phyloP scores from a whole-genome alignment of 306 rosid genomes.

The Urtica urens region DNA sequence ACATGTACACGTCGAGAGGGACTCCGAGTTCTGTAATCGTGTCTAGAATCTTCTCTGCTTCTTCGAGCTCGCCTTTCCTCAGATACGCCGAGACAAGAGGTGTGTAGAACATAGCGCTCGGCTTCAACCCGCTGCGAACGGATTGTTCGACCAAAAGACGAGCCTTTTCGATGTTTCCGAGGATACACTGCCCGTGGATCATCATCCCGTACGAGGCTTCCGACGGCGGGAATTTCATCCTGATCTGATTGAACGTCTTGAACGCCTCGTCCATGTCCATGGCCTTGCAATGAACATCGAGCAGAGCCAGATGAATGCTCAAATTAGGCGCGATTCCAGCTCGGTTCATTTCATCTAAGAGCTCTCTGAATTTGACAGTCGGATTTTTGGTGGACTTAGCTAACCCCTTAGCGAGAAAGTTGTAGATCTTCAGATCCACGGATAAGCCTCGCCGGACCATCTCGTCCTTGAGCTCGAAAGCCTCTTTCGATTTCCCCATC shows the following conservation, averaged over 20 bases:
- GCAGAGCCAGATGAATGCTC: constrained; percentile 18
- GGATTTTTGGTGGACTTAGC: constrained; percentile 22
- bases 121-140: constrained; percentile 24
- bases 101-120: constrained; percentile 19
- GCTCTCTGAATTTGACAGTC: constrained; percentile 25
- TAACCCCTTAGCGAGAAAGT: constrained; percentile 22
- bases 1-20: constrained; percentile 28
- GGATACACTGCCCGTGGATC: constrained; percentile 24
- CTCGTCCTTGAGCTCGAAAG: constrained; percentile 26
- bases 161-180: constrained; percentile 22
- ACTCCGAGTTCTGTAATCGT: constrained; percentile 26
- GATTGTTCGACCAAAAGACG: constrained; percentile 16
- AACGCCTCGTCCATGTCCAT: constrained; percentile 16
- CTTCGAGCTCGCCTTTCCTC: constrained; percentile 24
- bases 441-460: constrained; percentile 20
- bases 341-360: constrained; percentile 26
- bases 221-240: constrained; percentile 20
- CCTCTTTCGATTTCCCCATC: constrained; percentile 27
- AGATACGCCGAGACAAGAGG: constrained; percentile 13
- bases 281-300: constrained; percentile 29
- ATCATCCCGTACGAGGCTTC: constrained; percentile 23
- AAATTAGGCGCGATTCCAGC: constrained; percentile 19
- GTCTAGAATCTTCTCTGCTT: constrained; percentile 19
- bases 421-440: constrained; percentile 13
- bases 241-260: constrained; percentile 26